Evolutionary conservation across 768 basidiomycete genomes (phyloP).

Genomic region (Saitozyma podzolica): DNA sequence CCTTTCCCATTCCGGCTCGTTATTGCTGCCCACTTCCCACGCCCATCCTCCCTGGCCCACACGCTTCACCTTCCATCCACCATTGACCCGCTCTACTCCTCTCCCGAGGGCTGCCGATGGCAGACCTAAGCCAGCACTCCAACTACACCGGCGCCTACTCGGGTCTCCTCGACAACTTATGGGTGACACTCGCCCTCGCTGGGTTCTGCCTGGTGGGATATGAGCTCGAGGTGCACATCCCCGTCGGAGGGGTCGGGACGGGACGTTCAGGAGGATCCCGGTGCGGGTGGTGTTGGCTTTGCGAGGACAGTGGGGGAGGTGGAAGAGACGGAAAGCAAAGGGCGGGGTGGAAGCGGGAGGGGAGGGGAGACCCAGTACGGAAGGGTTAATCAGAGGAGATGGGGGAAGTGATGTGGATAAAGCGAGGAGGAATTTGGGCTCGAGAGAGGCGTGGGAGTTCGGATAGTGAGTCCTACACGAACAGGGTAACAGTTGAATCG

Average conservation of each 20-base stretch:
- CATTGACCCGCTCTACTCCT: too few species aligned
- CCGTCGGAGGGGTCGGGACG: slow-evolving; percentile 39
- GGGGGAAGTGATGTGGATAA: slow-evolving; percentile 4
- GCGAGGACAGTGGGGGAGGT: slow-evolving; percentile 20
- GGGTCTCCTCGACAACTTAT: slow-evolving; percentile 49
- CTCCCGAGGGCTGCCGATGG: slow-evolving; percentile 25
- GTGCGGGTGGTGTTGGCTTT: slow-evolving; percentile 23
- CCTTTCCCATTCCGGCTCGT: too few species aligned
- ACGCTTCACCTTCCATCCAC: background rate
- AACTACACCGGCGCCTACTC: slow-evolving; percentile 48
- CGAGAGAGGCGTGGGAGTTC: slow-evolving; percentile 50
- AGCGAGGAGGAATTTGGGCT: slow-evolving; percentile 29
- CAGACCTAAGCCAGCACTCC: slow-evolving; percentile 40
- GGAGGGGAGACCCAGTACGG: slow-evolving; percentile 7
- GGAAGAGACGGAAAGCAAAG: slow-evolving; percentile 3
- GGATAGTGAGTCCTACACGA: slow-evolving; percentile 40
- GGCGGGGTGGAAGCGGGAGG: background rate
- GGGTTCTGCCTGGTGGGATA: slow-evolving; percentile 44
- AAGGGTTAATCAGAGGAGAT: background rate
- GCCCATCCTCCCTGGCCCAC: background rate
- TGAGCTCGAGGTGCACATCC: slow-evolving; percentile 48
- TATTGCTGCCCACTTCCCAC: background rate
- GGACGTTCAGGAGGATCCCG: slow-evolving; percentile 29
- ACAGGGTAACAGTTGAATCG: too few species aligned
- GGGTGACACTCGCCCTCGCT: slow-evolving; percentile 45